phyloP scores from a whole-genome alignment of 2,329 filamentous ascomycete genomes.

The Venturia aucupariae region DNA sequence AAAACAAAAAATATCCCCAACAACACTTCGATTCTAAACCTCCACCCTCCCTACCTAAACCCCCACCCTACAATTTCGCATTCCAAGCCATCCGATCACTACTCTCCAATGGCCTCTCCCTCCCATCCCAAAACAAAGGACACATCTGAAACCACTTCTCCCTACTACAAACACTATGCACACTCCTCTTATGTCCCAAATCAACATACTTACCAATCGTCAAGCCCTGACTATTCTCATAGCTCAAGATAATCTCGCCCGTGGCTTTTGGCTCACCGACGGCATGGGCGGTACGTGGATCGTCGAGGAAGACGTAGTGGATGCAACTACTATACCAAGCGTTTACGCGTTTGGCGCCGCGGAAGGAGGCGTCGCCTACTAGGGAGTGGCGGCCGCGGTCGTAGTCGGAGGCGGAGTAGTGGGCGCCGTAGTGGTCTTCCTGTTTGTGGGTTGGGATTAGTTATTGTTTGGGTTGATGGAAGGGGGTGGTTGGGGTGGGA shows the following conservation, averaged over 20 bases:
- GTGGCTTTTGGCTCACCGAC: conserved; percentile 65
- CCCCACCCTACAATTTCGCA: conserved; percentile 9
- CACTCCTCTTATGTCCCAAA: conserved; percentile 53
- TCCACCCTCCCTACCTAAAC: too few relatives aligned
- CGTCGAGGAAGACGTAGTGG: conserved; percentile 52
- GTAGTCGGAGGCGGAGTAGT: conserved; percentile 47
- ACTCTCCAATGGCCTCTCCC: conserved; percentile 10
- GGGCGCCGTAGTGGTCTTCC: conserved; percentile 52
- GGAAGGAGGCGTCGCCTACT: conserved; percentile 46
- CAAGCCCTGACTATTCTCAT: conserved; percentile 66
- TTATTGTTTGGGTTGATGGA: background rate
- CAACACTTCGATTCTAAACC: too few relatives aligned
- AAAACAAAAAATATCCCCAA: too few relatives aligned
- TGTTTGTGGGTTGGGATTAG: background rate
- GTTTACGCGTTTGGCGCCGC: conserved; percentile 46
- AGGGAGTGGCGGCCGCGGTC: conserved; percentile 53
- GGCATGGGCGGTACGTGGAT: conserved; percentile 44
- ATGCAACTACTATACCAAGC: conserved; percentile 50
- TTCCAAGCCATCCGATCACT: conserved; percentile 13
- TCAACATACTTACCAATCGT: conserved; percentile 64
- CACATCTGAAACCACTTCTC: conserved; percentile 38
- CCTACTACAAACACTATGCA: conserved; percentile 27
- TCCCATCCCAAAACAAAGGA: conserved; percentile 41
- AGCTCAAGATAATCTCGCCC: conserved; percentile 60
- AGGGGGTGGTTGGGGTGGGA: background rate